These are phyloP conservation scores for Volvox africanus DNA, from an alignment of 139 green algal species.

Conservation along the genomic window DNA sequence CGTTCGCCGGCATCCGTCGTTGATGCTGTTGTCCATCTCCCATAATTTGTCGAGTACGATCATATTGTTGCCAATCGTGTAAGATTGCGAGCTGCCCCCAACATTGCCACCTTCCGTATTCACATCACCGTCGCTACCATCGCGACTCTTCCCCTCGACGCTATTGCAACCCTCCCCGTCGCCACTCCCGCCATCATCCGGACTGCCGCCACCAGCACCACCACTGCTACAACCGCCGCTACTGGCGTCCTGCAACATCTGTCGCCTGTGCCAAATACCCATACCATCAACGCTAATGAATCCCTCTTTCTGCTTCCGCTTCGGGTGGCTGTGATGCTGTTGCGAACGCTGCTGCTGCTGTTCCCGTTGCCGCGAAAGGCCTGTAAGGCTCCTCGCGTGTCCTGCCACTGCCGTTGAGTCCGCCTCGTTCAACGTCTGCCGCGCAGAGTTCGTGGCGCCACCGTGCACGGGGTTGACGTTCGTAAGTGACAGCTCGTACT, in stretches of 20 bases:
- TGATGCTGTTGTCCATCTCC: not conserved
- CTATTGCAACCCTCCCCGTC: not conserved
- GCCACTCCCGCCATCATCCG: not conserved
- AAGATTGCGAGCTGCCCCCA: not conserved
- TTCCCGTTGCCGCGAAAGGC: too few relatives aligned
- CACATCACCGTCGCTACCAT: not conserved
- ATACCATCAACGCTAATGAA: too few relatives aligned
- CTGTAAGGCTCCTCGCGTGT: too few relatives aligned
- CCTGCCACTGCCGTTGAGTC: too few relatives aligned
- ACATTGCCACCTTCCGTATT: not conserved
- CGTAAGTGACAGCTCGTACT: conserved; percentile 6
- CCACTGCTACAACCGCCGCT: too few relatives aligned
- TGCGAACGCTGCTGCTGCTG: too few relatives aligned
- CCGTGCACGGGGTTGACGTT: not conserved
- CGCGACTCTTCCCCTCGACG: not conserved
- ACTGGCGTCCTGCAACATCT: too few relatives aligned
- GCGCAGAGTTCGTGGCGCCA: not conserved
- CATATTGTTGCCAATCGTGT: not conserved
- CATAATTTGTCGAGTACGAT: conserved; percentile 7
- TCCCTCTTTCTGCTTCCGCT: too few relatives aligned
- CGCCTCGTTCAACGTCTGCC: too few relatives aligned
- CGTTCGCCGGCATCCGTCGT: not conserved
- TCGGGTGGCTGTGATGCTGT: too few relatives aligned
- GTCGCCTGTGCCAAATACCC: too few relatives aligned
- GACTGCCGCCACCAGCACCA: not conserved